These are phyloP conservation scores for Verticillium nonalfalfae DNA, from an alignment of 2,329 filamentous ascomycete genomes.

Conservation along the genomic window DNA sequence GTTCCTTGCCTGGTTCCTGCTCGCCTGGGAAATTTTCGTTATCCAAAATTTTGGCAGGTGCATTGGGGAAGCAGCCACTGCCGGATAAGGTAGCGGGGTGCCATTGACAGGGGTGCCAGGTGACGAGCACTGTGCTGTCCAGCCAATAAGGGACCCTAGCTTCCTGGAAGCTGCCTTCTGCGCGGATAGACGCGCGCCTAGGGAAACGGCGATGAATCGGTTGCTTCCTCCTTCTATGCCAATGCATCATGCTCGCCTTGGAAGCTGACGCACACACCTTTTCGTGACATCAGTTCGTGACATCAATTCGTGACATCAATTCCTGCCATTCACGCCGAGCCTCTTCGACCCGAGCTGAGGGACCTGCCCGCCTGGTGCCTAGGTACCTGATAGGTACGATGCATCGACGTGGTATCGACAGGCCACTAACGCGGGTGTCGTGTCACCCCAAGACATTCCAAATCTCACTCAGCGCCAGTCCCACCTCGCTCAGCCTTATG, in stretches of 20 bases:
- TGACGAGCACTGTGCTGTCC: neutral
- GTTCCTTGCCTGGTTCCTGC: neutral
- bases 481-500: neutral
- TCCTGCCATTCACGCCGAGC: no score
- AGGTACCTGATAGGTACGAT: neutral
- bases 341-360: no score
- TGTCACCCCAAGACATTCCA: neutral
- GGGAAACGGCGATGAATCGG: constrained; percentile 4
- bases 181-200: constrained; percentile 10
- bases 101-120: neutral
- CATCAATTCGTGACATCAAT: no score
- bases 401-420: neutral
- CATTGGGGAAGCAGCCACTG: neutral
- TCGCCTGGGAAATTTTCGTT: neutral
- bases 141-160: neutral
- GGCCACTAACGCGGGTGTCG: neutral
- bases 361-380: no score
- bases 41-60: neutral
- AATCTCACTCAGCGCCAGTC: neutral
- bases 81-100: neutral
- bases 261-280: no score
- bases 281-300: no score
- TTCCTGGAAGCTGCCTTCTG: neutral
- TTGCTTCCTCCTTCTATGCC: neutral
- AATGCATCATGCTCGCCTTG: neutral